Percentiles rank a stretch among this genome's conserved stretches.
phyloP scores from a whole-genome alignment of 2,329 filamentous ascomycete species.

The Fusarium sp. region DNA sequence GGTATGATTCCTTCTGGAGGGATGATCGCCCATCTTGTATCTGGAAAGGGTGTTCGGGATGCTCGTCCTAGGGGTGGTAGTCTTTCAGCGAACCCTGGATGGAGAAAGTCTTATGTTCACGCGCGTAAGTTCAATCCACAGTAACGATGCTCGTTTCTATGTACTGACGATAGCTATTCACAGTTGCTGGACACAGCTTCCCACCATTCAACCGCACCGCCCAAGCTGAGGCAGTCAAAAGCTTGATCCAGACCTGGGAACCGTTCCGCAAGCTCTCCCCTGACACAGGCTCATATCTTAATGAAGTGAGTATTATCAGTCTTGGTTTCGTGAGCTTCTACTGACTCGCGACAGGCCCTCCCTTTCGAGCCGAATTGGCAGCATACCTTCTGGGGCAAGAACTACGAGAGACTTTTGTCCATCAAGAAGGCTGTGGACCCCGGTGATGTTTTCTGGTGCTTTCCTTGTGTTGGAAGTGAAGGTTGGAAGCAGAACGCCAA shows the following conservation, averaged over 20 bases:
- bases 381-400: constrained; percentile 60
- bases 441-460: constrained; percentile 64
- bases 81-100: constrained; percentile 66
- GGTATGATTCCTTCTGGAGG: constrained; percentile 50
- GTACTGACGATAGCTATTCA: accelerated
- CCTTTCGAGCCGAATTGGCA: constrained; percentile 58
- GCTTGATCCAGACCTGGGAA: constrained; percentile 51
- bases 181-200: constrained; percentile 51
- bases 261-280: constrained; percentile 59
- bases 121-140: constrained; percentile 54
- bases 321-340: accelerated
- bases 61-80: constrained; percentile 62
- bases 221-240: constrained; percentile 44
- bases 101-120: constrained; percentile 63
- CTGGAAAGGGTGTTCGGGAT: constrained; percentile 61
- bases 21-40: constrained; percentile 59
- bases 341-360: constrained; percentile 48
- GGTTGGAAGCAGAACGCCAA: constrained; percentile 52
- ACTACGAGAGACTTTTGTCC: constrained; percentile 60
- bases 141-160: constrained; percentile 14
- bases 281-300: constrained; percentile 61
- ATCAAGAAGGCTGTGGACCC: constrained; percentile 66
- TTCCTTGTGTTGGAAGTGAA: constrained; percentile 64
- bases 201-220: constrained; percentile 54
- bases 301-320: constrained; percentile 56